Conservation (phyloP, 129 eudicot species). For the Heracleum sosnowskyi region DNA sequence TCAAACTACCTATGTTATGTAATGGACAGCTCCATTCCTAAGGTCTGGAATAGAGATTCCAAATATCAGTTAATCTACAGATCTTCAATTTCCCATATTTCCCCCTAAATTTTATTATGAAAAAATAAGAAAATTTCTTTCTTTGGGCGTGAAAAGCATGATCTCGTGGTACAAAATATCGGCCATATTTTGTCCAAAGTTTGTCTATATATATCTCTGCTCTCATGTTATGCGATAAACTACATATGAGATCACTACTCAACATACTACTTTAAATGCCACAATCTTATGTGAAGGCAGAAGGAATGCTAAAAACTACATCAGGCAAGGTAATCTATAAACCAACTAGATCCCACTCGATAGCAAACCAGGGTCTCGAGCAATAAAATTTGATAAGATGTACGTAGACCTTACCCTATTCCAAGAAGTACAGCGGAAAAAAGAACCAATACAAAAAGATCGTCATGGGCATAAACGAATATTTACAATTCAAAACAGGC, state of each 20-base stretch:
- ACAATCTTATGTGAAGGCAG: neutral
- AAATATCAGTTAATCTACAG: neutral
- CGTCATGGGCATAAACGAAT: too few species aligned
- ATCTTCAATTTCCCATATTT: neutral
- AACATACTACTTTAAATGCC: too few species aligned
- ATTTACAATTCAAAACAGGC: too few species aligned
- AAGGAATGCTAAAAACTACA: neutral
- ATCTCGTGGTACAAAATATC: neutral
- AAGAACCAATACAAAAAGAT: too few species aligned
- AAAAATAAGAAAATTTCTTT: neutral
- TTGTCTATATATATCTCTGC: too few species aligned
- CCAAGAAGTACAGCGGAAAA: too few species aligned
- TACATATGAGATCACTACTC: too few species aligned
- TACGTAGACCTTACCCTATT: neutral
- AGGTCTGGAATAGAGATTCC: neutral
- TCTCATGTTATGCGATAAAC: too few species aligned
- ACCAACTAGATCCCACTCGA: neutral
- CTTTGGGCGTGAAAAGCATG: too few species aligned
- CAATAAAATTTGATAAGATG: too few species aligned
- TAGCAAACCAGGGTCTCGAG: too few species aligned
- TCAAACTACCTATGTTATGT: neutral
- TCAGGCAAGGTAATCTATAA: neutral
- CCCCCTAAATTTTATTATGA: neutral
- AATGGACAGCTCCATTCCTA: neutral
- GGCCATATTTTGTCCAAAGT: neutral